phyloP scores from a whole-genome alignment of 2,329 filamentous ascomycete species.

The Fusarium beomiforme region DNA sequence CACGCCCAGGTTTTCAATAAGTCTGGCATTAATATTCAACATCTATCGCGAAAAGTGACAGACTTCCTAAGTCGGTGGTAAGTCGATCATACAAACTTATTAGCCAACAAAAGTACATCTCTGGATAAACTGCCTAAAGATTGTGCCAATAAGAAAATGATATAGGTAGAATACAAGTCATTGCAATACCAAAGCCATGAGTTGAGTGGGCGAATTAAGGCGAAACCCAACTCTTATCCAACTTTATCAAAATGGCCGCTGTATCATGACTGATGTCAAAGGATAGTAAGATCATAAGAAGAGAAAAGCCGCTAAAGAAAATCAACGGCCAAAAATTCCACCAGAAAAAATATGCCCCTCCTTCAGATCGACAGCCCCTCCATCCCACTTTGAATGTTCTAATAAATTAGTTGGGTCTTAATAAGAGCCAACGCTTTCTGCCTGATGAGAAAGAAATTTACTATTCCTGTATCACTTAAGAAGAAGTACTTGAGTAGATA shows the following conservation, averaged over 20 bases:
- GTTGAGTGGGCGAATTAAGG: too few relatives aligned
- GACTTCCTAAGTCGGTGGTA: too few relatives aligned
- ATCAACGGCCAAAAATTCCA: neutral
- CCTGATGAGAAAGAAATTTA: conserved; percentile 20
- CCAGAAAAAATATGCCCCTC: conserved; percentile 24
- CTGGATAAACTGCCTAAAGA: too few relatives aligned
- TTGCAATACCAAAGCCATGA: too few relatives aligned
- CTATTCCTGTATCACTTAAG: neutral
- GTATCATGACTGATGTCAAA: conserved; percentile 4
- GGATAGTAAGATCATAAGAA: neutral
- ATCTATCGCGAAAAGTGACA: too few relatives aligned
- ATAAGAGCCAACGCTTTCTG: conserved; percentile 24
- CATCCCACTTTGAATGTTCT: conserved; percentile 3
- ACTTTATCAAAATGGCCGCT: neutral
- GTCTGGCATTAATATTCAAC: neutral
- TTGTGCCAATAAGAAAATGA: too few relatives aligned
- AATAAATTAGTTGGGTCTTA: conserved; percentile 2
- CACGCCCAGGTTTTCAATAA: neutral
- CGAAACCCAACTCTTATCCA: neutral
- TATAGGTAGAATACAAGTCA: too few relatives aligned
- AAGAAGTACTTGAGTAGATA: neutral
- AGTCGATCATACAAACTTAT: too few relatives aligned
- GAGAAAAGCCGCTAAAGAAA: conserved; percentile 1
- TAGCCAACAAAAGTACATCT: too few relatives aligned
- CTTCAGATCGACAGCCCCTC: conserved; percentile 20